These are phyloP conservation scores for Escovopsis sp. DNA, from an alignment of 2,329 filamentous ascomycete genomes.

Conservation along the genomic window DNA sequence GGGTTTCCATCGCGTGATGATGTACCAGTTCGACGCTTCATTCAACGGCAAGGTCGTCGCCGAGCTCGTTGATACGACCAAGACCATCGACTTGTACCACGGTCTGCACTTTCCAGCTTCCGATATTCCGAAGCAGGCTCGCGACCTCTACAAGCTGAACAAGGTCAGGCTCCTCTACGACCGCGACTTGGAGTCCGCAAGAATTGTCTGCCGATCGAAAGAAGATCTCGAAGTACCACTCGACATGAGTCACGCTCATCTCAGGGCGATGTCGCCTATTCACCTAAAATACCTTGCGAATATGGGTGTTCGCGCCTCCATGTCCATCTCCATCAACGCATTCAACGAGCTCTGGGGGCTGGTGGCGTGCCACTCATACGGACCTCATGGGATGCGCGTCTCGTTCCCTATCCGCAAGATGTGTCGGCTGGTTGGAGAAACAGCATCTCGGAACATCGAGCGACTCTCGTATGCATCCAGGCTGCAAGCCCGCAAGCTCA, in stretches of 20 bases:
- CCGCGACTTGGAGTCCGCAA: constrained; percentile 61
- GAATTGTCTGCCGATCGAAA: constrained; percentile 62
- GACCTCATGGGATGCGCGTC: constrained; percentile 65
- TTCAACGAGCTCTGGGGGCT: constrained; percentile 78
- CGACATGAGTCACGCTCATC: constrained; percentile 71
- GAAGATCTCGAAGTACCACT: constrained; percentile 61
- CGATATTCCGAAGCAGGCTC: constrained; percentile 71
- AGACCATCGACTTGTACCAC: constrained; percentile 72
- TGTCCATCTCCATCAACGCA: constrained; percentile 85
- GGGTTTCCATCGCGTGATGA: constrained; percentile 82
- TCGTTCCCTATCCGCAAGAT: constrained; percentile 86
- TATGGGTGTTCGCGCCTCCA: constrained; percentile 85
- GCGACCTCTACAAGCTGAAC: constrained; percentile 82
- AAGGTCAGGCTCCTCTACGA: constrained; percentile 81
- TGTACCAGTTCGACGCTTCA: constrained; percentile 73
- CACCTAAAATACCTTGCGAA: constrained; percentile 76
- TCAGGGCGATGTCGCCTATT: constrained; percentile 81
- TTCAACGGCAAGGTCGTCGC: constrained; percentile 83
- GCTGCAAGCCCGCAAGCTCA: constrained; percentile 72
- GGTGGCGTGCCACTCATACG: constrained; percentile 76
- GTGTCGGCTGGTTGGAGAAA: constrained; percentile 76
- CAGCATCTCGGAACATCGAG: constrained; percentile 75
- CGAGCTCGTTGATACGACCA: constrained; percentile 66
- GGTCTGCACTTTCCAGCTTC: constrained; percentile 79
- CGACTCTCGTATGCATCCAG: constrained; percentile 72